Percentiles rank a stretch among this genome's conserved stretches.
Evolutionary conservation across 1,139 yeast genomes (phyloP).

Genomic region (Pichia sp.): DNA sequence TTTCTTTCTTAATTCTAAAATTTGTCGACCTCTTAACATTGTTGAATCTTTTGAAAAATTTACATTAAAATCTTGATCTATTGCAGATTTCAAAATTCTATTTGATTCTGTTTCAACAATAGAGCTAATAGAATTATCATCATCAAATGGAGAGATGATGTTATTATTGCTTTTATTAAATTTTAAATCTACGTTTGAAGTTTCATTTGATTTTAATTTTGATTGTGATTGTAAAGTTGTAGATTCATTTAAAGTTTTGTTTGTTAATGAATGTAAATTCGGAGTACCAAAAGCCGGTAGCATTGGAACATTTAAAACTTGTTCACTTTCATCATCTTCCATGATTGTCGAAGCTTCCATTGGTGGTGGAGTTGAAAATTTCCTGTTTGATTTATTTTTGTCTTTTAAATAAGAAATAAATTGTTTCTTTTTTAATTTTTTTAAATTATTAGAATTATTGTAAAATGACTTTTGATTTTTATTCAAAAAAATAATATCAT

Average conservation of each 20-base stretch:
- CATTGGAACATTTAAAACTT: constrained; percentile 15
- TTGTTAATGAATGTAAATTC: background rate
- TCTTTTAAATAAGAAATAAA: constrained; percentile 1
- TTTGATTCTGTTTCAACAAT: background rate
- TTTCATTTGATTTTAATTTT: background rate
- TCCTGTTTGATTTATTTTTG: constrained; percentile 5
- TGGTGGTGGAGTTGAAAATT: constrained; percentile 2
- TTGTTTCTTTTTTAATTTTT: constrained; percentile 1
- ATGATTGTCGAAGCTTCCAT: constrained; percentile 17
- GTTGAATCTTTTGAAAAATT: constrained; percentile 24
- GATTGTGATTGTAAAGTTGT: background rate
- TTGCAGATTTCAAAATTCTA: constrained; percentile 6
- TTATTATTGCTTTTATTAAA: no score
- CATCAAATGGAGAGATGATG: background rate
- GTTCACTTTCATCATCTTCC: constrained; percentile 24
- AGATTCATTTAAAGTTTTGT: background rate
- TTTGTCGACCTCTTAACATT: constrained; percentile 5
- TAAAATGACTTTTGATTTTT: background rate
- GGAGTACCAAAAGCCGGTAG: constrained; percentile 14
- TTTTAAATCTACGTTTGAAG: no score
- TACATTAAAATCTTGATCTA: constrained; percentile 27
- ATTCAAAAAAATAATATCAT: background rate
- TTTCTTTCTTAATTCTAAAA: constrained; percentile 9
- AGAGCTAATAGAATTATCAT: background rate
- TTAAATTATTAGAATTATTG: background rate